Percentiles rank a stretch among this genome's conserved stretches.
Conservation (phyloP, 2,329 filamentous ascomycete genomes). For the Talaromyces sp. region DNA sequence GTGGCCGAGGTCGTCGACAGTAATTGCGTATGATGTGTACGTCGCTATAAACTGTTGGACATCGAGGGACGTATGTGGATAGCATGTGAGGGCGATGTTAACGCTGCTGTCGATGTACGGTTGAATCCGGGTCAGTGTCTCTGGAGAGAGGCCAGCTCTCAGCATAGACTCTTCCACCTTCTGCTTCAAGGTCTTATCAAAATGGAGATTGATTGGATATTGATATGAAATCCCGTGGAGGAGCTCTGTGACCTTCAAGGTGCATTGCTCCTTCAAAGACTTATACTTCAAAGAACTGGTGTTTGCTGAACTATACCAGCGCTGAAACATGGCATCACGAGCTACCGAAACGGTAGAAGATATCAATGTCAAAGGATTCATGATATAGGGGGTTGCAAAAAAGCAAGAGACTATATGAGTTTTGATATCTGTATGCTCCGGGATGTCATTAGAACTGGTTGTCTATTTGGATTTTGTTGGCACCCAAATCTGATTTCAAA, state of each 20-base stretch:
- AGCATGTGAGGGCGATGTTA: constrained; percentile 4
- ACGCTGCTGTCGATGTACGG: constrained; percentile 7
- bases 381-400: neutral
- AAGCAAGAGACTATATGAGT: neutral
- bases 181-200: neutral
- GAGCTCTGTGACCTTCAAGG: neutral
- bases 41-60: constrained; percentile 1
- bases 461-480: neutral
- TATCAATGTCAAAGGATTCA: neutral
- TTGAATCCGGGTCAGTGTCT: neutral
- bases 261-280: constrained; percentile 6
- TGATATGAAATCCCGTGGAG: neutral
- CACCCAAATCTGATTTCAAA: neutral
- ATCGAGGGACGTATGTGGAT: neutral
- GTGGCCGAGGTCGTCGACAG: constrained; percentile 8
- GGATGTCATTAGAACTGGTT: neutral
- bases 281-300: neutral
- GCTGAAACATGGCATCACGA: neutral
- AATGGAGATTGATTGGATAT: neutral
- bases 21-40: constrained; percentile 11
- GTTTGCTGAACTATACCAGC: neutral
- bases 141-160: neutral
- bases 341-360: neutral
- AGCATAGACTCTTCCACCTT: constrained; percentile 1
- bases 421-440: neutral